Base-by-base conservation (phyloP, 345 rosid genomes). In the Psidium guajava region DNA sequence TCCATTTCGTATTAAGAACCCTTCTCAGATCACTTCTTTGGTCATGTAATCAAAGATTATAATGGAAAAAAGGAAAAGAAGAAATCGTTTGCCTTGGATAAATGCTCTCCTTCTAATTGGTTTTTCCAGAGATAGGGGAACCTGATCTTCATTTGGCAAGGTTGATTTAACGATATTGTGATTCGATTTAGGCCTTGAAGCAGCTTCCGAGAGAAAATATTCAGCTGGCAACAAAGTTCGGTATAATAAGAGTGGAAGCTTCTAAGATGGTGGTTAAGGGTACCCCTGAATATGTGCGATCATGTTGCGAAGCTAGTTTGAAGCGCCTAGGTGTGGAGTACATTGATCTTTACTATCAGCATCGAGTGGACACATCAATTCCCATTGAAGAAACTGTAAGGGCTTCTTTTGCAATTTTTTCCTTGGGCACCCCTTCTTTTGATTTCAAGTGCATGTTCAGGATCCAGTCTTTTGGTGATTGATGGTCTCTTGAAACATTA, bases 341-440 rank as follows among this genome's bases (percentile, higher is more conserved):
- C 81, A 86, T 89, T 73, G 92, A 90, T 85, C 88, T 89, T 8
- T 87, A 87, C 18, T 85, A 61, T 77, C 89, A 86, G 87, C 92
- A 89, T 47, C 69, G 89, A 14, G 83, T 83, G 9, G 89, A 90
- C 84, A 54, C 75, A 9, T 52, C 87, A 0, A 54, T 83, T 18
- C 90, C 90, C 11, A 88, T 88, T 27, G 91, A 88, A 83, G 86
- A 86, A 22, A 90, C 91, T 3, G 88, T 86, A 69, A 74, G 88
- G 52, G 28, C 74, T 44, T 64, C 25, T 83, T 51, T 25, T 53
- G 40, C 9, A 74, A 14, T 75, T 83, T 44, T 49, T 64, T 32
- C 53, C 84, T 51, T 28, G 47, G 18, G 36, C 10, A 28, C 75
- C 75, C 42, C 22, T 61, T 61, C 27, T 24, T 61, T 54, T 15